Evolutionary conservation across 805 yeast genomes (phyloP), one percentile per base, ranked within the genome.

Genomic region (Saturnispora bothae): DNA sequence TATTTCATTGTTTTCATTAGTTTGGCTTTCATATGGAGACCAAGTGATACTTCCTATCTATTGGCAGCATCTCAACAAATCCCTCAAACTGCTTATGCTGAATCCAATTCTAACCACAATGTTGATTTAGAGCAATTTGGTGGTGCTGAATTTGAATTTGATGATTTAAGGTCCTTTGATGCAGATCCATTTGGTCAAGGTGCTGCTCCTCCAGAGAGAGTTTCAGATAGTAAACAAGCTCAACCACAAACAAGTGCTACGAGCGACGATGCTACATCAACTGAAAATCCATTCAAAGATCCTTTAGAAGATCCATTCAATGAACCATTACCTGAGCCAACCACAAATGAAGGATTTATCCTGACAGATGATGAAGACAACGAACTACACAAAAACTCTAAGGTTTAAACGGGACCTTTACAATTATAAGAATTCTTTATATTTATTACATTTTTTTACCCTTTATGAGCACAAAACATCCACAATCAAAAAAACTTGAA

Each of bases 11-110:
- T 88, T 28, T 88, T 92, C 57, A 71, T 80, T 50, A 73, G 86
- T 8, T 69, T 92, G 46, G 83, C 95, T 4, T 75, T 86, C 65
- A 73, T 92, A 45, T 92, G 98, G 98, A 79, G 98, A 60, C 99
- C 99, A 38, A 89, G 96, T 0, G 92, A 82, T 49, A 85, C 95
- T 29, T 86, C 95, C 41, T 83, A 88, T 52, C 79, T 94, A 74
- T 73, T 92, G 53, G 97, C 96, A 10, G 88, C 88, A 45, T 83
- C 96, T 2, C 84, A 85, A 38, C 97, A 92, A 62, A 66, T 92
- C 32, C 92, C 95, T 47, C 81, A 53, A 7, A 44, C 50, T 22
- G 83, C 80, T 44, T 49, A 49, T 27, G 48, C 45, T 4, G 44
- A 47, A 9, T 12, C 15, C 15, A 49, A 50, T 5, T 49, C 51